Conservation (phyloP, 768 basidiomycete genomes). For the Boletus insuetus region DNA sequence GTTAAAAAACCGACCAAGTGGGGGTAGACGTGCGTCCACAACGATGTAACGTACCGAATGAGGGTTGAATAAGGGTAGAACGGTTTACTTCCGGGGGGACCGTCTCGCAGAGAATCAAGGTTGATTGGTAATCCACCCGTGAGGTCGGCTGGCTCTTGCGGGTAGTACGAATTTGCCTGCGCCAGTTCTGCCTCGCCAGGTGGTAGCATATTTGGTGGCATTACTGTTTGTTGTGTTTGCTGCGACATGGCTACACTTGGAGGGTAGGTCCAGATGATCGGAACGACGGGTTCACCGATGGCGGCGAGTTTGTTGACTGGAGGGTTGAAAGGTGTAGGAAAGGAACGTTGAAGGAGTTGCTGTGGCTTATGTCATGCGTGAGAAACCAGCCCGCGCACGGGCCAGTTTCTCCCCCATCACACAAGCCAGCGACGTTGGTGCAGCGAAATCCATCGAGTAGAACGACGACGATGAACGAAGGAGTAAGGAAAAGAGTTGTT, state of each 20-base stretch:
- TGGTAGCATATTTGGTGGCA: conserved; percentile 61
- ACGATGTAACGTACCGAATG: conserved; percentile 61
- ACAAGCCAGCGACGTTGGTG: conserved; percentile 20
- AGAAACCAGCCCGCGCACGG: conserved; percentile 52
- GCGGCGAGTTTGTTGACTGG: conserved; percentile 22
- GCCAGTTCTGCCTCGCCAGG: conserved; percentile 53
- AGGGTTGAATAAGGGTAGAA: conserved; percentile 91
- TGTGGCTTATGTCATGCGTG: conserved; percentile 55
- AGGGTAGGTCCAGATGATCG: conserved; percentile 8
- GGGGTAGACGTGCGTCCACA: neutral
- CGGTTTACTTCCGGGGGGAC: conserved; percentile 85
- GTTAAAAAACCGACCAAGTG: neutral
- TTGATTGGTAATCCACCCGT: conserved; percentile 84
- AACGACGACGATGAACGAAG: conserved; percentile 32
- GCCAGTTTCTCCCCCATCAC: conserved; percentile 38
- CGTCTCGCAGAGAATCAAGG: conserved; percentile 82
- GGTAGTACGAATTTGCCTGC: conserved; percentile 61
- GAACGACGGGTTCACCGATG: conserved; percentile 11
- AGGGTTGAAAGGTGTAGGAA: conserved; percentile 30
- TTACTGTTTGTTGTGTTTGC: conserved; percentile 48
- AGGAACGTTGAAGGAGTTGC: conserved; percentile 38
- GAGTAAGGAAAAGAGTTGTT: conserved; percentile 35
- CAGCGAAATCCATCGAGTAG: conserved; percentile 20
- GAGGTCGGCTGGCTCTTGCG: conserved; percentile 73
- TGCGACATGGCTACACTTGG: conserved; percentile 43